phyloP scores from a whole-genome alignment of 106 monocot genomes.

The Posidonia australis region DNA sequence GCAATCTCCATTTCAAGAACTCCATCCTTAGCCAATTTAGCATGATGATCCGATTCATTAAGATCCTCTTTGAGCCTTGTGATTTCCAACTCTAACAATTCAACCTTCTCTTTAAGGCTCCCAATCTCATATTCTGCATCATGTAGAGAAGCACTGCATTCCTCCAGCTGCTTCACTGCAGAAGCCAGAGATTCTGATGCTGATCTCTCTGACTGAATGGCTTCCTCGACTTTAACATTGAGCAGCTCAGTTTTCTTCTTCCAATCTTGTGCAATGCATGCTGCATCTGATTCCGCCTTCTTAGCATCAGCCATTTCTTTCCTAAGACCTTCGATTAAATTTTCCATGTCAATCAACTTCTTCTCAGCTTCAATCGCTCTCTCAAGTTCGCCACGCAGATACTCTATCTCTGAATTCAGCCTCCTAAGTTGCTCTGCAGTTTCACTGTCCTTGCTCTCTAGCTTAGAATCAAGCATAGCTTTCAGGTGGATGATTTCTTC shows the following conservation, averaged over 20 bases:
- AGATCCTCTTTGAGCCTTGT: not conserved
- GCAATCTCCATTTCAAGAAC: constrained; percentile 19
- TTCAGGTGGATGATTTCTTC: constrained; percentile 42
- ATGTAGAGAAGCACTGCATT: not conserved
- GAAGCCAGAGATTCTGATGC: constrained; percentile 6
- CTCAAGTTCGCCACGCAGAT: constrained; percentile 20
- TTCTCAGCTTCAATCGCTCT: constrained; percentile 30
- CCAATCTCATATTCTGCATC: constrained; percentile 8
- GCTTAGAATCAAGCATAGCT: constrained; percentile 36
- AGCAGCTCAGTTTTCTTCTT: constrained; percentile 37
- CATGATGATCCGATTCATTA: not conserved
- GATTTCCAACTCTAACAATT: constrained; percentile 10
- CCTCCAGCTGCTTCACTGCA: constrained; percentile 5
- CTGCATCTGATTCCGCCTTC: constrained; percentile 23
- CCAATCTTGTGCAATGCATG: constrained; percentile 27
- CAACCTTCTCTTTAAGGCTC: constrained; percentile 2
- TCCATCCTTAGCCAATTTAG: constrained; percentile 17
- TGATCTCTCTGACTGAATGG: constrained; percentile 21
- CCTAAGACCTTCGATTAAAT: constrained; percentile 30
- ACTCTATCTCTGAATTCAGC: constrained; percentile 28
- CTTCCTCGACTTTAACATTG: constrained; percentile 32
- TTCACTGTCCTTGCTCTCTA: constrained; percentile 34
- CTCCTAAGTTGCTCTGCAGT: constrained; percentile 28
- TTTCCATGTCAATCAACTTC: constrained; percentile 32
- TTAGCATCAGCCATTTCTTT: constrained; percentile 31